Evolutionary conservation across 306 rosid species (phyloP).

Genomic region (Rosa multiflora): DNA sequence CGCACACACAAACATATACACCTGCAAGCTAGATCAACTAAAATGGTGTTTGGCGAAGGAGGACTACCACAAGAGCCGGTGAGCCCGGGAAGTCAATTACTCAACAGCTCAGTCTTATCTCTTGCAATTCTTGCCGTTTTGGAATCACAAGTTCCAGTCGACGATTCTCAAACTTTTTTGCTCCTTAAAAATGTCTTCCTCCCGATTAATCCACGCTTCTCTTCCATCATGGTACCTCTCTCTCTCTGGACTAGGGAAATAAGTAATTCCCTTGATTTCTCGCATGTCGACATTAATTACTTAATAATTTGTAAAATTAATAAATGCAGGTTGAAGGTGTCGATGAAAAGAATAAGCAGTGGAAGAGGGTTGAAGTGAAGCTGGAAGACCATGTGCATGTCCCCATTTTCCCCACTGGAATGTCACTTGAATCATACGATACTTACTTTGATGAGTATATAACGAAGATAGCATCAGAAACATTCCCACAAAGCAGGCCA

Average conservation of each 20-base stretch:
- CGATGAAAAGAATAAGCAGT: conserved; percentile 34
- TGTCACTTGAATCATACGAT: not conserved
- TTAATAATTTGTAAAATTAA: too few relatives aligned
- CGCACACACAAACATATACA: too few relatives aligned
- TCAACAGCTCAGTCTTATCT: conserved; percentile 42
- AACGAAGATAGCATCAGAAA: conserved; percentile 33
- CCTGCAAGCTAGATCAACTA: too few relatives aligned
- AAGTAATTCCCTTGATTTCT: too few relatives aligned
- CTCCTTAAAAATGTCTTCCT: conserved; percentile 38
- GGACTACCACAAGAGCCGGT: conserved; percentile 33
- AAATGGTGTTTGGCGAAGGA: conserved; percentile 8
- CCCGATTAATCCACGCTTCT: conserved; percentile 55
- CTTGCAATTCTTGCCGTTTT: conserved; percentile 43
- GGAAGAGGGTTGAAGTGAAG: conserved; percentile 55
- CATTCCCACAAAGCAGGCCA: not conserved
- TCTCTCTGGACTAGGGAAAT: too few relatives aligned
- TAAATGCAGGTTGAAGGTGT: conserved; percentile 27
- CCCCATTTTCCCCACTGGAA: conserved; percentile 29
- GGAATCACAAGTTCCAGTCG: conserved; percentile 42
- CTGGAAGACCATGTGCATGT: conserved; percentile 41
- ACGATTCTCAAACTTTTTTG: conserved; percentile 19
- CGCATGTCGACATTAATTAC: too few relatives aligned
- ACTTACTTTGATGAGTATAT: conserved; percentile 35
- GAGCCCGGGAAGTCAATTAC: conserved; percentile 58
- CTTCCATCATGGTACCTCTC: conserved; percentile 45